Conservation (phyloP, 2,329 filamentous ascomycete species). For the Fragosphaeria purpurea region DNA sequence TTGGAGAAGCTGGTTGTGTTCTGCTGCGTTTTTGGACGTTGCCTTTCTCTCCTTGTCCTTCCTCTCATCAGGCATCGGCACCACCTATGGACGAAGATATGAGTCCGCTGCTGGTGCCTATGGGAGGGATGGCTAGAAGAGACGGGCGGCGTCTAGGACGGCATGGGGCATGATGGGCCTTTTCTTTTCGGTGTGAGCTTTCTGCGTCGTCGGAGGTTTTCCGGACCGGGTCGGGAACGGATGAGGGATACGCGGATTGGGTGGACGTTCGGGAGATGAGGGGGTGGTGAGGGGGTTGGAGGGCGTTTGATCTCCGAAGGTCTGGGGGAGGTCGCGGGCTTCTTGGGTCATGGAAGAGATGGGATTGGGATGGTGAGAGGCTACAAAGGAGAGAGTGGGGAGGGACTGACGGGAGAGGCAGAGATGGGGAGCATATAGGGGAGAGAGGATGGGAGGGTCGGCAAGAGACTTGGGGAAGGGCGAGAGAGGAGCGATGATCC, state of each 20-base stretch:
- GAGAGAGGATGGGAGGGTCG: neutral
- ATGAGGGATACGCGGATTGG: neutral
- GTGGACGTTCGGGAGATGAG: neutral
- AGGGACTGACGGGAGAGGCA: constrained; percentile 2
- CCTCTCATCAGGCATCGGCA: constrained; percentile 1
- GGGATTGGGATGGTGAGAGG: neutral
- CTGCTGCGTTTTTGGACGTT: constrained; percentile 16
- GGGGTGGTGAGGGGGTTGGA: neutral
- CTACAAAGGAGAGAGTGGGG: constrained; percentile 9
- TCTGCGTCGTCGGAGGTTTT: constrained; percentile 4
- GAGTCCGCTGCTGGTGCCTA: constrained; percentile 55
- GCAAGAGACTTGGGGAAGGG: neutral
- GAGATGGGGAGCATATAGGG: neutral
- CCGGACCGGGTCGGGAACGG: constrained; percentile 2
- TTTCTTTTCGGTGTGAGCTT: neutral
- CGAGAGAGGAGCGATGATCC: neutral
- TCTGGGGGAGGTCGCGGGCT: neutral
- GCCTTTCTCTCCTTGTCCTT: constrained; percentile 21
- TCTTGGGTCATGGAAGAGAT: constrained; percentile 1
- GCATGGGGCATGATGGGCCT: constrained; percentile 4
- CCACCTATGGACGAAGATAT: constrained; percentile 68
- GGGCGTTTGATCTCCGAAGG: constrained; percentile 9
- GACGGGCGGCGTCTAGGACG: constrained; percentile 4
- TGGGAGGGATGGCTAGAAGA: constrained; percentile 2
- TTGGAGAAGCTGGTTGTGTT: neutral